Evolutionary conservation across 139 green algal species (phyloP), one percentile per base, ranked within the genome.

Genomic region (Coelastrella sp.): DNA sequence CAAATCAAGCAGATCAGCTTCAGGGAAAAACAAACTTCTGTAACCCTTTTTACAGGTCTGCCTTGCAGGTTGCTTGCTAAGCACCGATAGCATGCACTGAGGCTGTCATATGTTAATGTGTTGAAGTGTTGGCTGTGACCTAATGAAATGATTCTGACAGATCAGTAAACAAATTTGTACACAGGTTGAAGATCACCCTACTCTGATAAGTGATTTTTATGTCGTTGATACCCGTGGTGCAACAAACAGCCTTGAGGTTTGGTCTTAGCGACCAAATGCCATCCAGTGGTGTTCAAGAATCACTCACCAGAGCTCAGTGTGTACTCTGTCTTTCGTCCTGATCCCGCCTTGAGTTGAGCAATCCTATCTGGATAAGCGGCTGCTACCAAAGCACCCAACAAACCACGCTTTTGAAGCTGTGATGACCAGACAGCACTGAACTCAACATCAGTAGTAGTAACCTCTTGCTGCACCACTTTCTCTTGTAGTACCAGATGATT

Each of bases 301-400:
- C 25, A 41, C 75, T 43, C 53, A 59, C 75, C 75, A 53, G 51
- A 51, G 75, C 75, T 82, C 9, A 82, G 75, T 3, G 35, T 71
- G 75, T 59, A 82, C 21, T 35, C 48, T 8, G 75, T 51, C 27
- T 82, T 82, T 21, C 75, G 35, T 2, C 75, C 53, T 15, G 35
- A 35, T 7, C 38, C 81, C 6, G 51, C 63, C 30, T 86, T 75
- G 9, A 80, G 50, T 75, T 85, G 74, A 11, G 87, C 91, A 7
- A 95, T 83, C 43, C 92, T 86, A 63, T 95, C 92, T 0, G 92
- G 92, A 79, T 93, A 95, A 3, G 92, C 92, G 0, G 86, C 53
- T 45, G 92, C 91, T 35, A 95, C 80, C 60, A 94, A 86, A 19
- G 86, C 86, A 19, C 88, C 88, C 34, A 90, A 38, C 37, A 89